phyloP scores from a whole-genome alignment of 2,329 filamentous ascomycete genomes.

The Trichophyton rubrum region DNA sequence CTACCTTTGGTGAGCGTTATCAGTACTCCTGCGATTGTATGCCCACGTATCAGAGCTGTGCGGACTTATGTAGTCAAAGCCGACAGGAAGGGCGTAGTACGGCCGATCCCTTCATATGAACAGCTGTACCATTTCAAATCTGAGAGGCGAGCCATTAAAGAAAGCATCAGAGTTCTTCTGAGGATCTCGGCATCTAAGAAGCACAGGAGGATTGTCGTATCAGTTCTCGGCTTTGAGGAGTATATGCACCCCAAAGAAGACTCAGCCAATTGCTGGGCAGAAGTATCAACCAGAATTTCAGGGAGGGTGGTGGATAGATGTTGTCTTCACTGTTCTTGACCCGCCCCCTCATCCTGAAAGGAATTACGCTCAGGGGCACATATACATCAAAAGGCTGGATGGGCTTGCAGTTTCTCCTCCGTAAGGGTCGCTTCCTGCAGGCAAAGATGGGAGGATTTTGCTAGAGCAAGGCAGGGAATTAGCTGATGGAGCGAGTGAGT shows the following conservation, averaged over 20 bases:
- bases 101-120: background rate
- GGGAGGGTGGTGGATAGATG: constrained; percentile 47
- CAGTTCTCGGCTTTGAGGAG: constrained; percentile 52
- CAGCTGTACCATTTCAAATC: background rate
- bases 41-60: constrained; percentile 1
- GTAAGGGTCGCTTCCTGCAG: background rate
- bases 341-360: constrained; percentile 6
- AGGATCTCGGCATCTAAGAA: constrained; percentile 8
- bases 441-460: background rate
- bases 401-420: constrained; percentile 3
- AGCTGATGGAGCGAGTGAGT: background rate
- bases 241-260: constrained; percentile 46
- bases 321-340: constrained; percentile 49
- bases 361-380: constrained; percentile 14
- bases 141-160: constrained; percentile 7
- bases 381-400: constrained; percentile 12
- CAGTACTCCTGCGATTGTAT: constrained; percentile 5
- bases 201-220: constrained; percentile 36
- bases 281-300: constrained; percentile 48
- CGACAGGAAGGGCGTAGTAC: background rate
- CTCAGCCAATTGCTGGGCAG: constrained; percentile 45
- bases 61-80: background rate
- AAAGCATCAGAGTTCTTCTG: constrained; percentile 9
- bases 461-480: background rate
- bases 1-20: constrained; percentile 10